These are phyloP conservation scores for Plectosphaerella cucumerina DNA, from an alignment of 2,329 filamentous ascomycete genomes.

Conservation along the genomic window DNA sequence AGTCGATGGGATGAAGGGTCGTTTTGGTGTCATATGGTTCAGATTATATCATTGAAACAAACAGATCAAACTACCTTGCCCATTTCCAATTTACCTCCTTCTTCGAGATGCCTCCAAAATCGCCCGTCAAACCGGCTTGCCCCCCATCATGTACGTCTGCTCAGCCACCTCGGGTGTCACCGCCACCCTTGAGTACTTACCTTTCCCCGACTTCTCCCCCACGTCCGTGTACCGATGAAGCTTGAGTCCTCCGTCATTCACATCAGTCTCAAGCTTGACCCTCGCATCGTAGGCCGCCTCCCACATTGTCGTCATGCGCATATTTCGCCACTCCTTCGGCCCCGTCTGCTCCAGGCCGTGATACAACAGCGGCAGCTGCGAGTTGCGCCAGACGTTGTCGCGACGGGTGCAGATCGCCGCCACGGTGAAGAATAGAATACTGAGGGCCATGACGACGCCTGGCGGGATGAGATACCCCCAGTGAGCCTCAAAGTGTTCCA, in stretches of 20 bases:
- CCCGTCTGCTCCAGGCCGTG: neutral
- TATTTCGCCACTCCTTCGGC: neutral
- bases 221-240: too few species aligned
- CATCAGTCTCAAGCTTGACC: neutral
- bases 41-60: too few species aligned
- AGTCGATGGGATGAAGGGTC: too few species aligned
- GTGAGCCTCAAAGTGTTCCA: neutral
- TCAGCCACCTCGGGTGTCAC: too few species aligned
- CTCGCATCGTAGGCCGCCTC: neutral
- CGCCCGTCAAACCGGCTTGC: too few species aligned
- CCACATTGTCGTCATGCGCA: neutral
- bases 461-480: neutral
- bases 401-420: neutral
- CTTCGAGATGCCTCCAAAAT: too few species aligned
- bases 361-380: slow-evolving; percentile 2
- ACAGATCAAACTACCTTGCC: too few species aligned
- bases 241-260: neutral
- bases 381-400: neutral
- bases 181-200: too few species aligned
- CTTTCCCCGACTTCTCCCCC: too few species aligned
- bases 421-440: neutral
- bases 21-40: too few species aligned
- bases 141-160: too few species aligned
- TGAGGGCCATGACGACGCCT: neutral
- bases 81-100: too few species aligned